These are phyloP conservation scores for Trametes pubescens DNA, from an alignment of 1,284 basidiomycete genomes.

Conservation along the genomic window DNA sequence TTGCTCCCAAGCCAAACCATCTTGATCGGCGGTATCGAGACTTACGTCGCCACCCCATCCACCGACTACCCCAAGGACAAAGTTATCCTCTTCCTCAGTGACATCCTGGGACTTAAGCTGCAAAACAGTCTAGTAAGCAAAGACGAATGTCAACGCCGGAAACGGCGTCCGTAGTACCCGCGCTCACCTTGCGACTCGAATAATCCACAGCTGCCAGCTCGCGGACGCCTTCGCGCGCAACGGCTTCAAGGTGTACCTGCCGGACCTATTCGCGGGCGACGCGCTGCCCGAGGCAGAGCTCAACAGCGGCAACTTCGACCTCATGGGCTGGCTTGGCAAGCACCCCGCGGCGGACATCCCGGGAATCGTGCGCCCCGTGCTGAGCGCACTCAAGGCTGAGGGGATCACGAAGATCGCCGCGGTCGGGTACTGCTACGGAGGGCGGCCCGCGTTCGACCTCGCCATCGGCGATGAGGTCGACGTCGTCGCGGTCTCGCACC, in stretches of 20 bases:
- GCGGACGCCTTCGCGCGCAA: conserved; percentile 64
- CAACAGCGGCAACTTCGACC: conserved; percentile 47
- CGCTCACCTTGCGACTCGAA: not conserved
- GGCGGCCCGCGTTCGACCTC: conserved; percentile 59
- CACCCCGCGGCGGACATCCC: conserved; percentile 56
- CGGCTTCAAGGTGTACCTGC: conserved; percentile 55
- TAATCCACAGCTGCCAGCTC: conserved; percentile 44
- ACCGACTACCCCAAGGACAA: conserved; percentile 59
- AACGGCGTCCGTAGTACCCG: conserved; percentile 15
- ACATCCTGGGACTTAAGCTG: conserved; percentile 57
- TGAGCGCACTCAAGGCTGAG: conserved; percentile 61
- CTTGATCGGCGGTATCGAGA: conserved; percentile 55
- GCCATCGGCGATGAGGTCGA: conserved; percentile 65
- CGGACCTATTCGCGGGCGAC: conserved; percentile 57
- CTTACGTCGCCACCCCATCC: conserved; percentile 57
- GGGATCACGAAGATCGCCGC: conserved; percentile 67
- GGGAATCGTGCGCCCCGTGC: conserved; percentile 61
- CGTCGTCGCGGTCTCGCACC: conserved; percentile 68
- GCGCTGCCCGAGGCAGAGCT: conserved; percentile 39
- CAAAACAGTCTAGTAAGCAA: conserved; percentile 50
- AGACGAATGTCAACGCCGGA: not conserved
- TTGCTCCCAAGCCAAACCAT: conserved; percentile 45
- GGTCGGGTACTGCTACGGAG: conserved; percentile 78
- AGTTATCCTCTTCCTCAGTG: conserved; percentile 58
- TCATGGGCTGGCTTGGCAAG: conserved; percentile 55